phyloP scores from a whole-genome alignment of 169 alveolate genomes.

The Cryptosporidium canis region DNA sequence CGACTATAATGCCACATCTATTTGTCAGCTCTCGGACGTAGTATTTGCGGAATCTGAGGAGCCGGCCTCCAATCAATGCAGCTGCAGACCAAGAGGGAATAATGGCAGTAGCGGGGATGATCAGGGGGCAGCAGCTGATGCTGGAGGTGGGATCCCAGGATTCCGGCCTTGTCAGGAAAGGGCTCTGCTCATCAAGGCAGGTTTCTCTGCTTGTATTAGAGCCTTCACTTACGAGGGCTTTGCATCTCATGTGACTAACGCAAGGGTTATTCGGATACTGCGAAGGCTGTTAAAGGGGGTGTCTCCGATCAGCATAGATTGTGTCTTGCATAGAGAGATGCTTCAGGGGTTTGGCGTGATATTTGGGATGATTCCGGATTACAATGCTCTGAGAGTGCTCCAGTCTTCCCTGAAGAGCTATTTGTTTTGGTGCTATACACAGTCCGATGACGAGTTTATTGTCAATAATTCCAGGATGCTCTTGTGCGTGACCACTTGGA shows the following conservation, averaged over 20 bases:
- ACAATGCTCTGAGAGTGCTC: slow-evolving; percentile 5
- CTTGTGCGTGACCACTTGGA: slow-evolving; percentile 45
- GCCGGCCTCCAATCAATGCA: neutral
- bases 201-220: slow-evolving; percentile 31
- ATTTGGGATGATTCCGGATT: slow-evolving; percentile 9
- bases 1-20: slow-evolving; percentile 14
- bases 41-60: slow-evolving; percentile 31
- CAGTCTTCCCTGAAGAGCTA: slow-evolving; percentile 23
- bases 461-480: slow-evolving; percentile 26
- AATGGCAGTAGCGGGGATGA: neutral
- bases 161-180: slow-evolving; percentile 12
- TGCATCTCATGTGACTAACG: neutral
- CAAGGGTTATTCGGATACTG: slow-evolving; percentile 12
- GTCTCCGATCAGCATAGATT: neutral
- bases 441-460: slow-evolving; percentile 30
- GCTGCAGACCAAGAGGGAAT: neutral
- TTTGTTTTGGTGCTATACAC: slow-evolving; percentile 50
- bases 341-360: slow-evolving; percentile 21
- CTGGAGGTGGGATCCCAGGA: neutral
- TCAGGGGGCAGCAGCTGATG: no score
- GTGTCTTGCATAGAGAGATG: slow-evolving; percentile 33
- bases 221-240: neutral
- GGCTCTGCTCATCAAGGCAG: slow-evolving; percentile 15
- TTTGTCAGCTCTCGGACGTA: slow-evolving; percentile 28
- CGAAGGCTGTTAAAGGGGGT: slow-evolving; percentile 23